Conservation (phyloP, 2,329 filamentous ascomycete genomes). For the Coccinonectria pachysandricola region DNA sequence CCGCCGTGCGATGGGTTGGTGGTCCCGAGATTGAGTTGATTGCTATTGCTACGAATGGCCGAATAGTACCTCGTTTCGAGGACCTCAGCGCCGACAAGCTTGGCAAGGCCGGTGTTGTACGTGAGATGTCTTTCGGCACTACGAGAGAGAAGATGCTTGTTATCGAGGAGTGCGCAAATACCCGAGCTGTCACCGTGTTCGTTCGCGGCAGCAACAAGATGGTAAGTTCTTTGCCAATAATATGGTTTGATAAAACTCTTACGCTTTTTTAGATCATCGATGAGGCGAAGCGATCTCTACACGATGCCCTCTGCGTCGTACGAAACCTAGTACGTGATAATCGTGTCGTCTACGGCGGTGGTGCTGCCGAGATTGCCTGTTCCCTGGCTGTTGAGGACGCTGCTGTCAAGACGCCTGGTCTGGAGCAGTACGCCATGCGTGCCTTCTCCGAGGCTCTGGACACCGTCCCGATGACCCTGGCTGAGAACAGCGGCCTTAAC, state of each 20-base stretch:
- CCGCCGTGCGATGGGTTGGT: slow-evolving; percentile 94
- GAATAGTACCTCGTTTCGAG: slow-evolving; percentile 95
- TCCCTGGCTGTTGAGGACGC: slow-evolving; percentile 92
- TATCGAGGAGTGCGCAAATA: slow-evolving; percentile 98
- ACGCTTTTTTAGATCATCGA: slow-evolving; percentile 99
- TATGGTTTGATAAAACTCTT: no score
- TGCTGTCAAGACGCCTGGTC: slow-evolving; percentile 86
- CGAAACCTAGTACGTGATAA: slow-evolving; percentile 94
- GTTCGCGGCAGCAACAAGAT: slow-evolving; percentile 99
- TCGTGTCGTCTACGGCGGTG: slow-evolving; percentile 93
- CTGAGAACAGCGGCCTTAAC: slow-evolving; percentile 93
- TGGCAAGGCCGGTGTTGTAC: slow-evolving; percentile 77
- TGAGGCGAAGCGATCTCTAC: slow-evolving; percentile 93
- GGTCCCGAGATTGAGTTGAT: slow-evolving; percentile 97
- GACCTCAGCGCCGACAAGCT: slow-evolving; percentile 87
- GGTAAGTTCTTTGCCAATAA: no score
- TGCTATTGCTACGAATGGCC: slow-evolving; percentile 94
- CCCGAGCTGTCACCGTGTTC: slow-evolving; percentile 89
- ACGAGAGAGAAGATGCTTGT: slow-evolving; percentile 99
- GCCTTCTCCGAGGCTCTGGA: slow-evolving; percentile 94
- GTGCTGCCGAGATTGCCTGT: slow-evolving; percentile 94
- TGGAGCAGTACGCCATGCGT: slow-evolving; percentile 98
- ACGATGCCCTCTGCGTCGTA: slow-evolving; percentile 95
- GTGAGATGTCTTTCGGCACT: slow-evolving; percentile 94
- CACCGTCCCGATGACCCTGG: slow-evolving; percentile 85